Evolutionary conservation across 1,139 yeast genomes (phyloP).

Genomic region (Suhomyces wounanorum): DNA sequence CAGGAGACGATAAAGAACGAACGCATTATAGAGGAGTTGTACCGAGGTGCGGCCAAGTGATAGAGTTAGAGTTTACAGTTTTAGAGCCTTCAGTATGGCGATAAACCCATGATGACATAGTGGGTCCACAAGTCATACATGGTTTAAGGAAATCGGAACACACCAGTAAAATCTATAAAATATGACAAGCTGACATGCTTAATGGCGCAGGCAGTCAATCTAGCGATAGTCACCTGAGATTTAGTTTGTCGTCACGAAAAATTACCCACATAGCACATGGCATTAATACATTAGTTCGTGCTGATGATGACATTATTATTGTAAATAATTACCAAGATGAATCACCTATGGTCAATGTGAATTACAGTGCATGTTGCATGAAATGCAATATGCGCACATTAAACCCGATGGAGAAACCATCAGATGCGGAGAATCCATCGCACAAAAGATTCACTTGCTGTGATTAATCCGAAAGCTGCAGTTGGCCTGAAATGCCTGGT

Average conservation of each 20-base stretch:
- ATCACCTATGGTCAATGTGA: neutral
- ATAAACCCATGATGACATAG: no score
- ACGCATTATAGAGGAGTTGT: slow-evolving; percentile 53
- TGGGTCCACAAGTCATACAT: no score
- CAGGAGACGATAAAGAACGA: slow-evolving; percentile 51
- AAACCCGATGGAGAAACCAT: neutral
- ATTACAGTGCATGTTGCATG: slow-evolving; percentile 1
- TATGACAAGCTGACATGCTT: no score
- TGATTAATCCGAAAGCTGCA: neutral
- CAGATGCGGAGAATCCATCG: neutral
- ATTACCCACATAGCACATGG: neutral
- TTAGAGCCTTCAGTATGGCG: no score
- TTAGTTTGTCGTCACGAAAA: neutral
- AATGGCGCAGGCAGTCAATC: neutral
- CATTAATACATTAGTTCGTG: neutral
- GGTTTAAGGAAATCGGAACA: no score
- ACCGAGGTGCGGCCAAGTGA: slow-evolving; percentile 41
- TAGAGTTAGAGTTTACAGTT: no score
- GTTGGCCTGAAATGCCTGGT: neutral
- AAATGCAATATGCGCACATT: neutral
- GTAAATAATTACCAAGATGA: neutral
- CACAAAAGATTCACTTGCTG: slow-evolving; percentile 1
- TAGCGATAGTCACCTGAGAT: neutral
- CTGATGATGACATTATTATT: neutral
- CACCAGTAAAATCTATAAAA: no score